Evolutionary conservation across 805 yeast species (phyloP).

Genomic region (Zygosaccharomyces bisporus): DNA sequence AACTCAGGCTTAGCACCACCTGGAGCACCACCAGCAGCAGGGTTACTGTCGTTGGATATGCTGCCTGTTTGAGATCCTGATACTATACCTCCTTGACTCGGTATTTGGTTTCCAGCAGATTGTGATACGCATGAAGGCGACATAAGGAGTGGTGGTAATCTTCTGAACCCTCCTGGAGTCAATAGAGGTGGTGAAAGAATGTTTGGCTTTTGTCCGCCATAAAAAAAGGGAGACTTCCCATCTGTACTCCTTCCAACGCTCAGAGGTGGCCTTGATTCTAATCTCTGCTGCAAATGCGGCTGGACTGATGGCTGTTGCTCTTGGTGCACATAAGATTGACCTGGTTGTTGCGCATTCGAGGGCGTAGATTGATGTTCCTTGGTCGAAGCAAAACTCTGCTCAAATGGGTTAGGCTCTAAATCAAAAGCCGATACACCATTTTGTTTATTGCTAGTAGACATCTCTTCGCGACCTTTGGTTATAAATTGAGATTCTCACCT

Average conservation of each 20-base stretch:
- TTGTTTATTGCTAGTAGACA: constrained; percentile 10
- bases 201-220: constrained; percentile 23
- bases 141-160: constrained; percentile 43
- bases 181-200: constrained; percentile 42
- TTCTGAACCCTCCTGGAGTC: constrained; percentile 57
- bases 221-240: constrained; percentile 8
- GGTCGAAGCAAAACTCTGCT: constrained; percentile 80
- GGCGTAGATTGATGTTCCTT: constrained; percentile 15
- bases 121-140: constrained; percentile 20
- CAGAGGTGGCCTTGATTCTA: constrained; percentile 5
- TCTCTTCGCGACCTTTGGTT: background rate
- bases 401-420: constrained; percentile 93
- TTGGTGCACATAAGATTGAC: background rate
- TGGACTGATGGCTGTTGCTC: background rate
- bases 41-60: background rate
- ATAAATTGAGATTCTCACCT: background rate
- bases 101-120: background rate
- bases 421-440: constrained; percentile 48
- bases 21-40: background rate
- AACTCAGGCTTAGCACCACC: background rate
- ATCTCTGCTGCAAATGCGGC: constrained; percentile 1
- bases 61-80: background rate
- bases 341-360: background rate
- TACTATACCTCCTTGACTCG: background rate
- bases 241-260: constrained; percentile 8